Conservation (phyloP, 177 flowering plant species). For the Tripterygium wilfordii region DNA sequence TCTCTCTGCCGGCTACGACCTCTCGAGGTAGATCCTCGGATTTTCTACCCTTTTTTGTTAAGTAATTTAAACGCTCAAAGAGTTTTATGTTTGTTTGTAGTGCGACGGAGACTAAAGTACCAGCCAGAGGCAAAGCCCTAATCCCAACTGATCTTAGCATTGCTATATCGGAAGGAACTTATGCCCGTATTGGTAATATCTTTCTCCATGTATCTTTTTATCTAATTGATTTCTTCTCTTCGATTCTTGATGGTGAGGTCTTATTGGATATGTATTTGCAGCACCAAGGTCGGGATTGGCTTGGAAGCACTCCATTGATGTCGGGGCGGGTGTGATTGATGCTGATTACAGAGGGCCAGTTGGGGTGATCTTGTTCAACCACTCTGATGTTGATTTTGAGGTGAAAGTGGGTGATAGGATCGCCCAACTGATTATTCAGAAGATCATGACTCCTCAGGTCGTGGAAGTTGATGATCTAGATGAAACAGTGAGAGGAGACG, state of each 20-base stretch:
- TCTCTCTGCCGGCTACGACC: conserved; percentile 72
- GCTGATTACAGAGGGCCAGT: conserved; percentile 91
- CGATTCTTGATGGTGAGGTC: background rate
- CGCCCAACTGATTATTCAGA: conserved; percentile 83
- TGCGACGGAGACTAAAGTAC: conserved; percentile 62
- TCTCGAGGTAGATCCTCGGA: conserved; percentile 37
- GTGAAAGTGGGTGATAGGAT: conserved; percentile 77
- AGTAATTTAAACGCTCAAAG: background rate
- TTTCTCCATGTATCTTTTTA: background rate
- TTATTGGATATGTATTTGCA: conserved; percentile 4
- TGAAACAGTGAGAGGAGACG: conserved; percentile 57
- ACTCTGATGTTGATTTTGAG: conserved; percentile 69
- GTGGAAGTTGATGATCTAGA: conserved; percentile 73
- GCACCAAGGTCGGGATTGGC: conserved; percentile 90
- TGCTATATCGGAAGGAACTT: conserved; percentile 73
- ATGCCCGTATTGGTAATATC: conserved; percentile 71
- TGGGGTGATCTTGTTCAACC: conserved; percentile 82
- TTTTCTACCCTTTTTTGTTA: background rate
- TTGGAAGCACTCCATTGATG: conserved; percentile 90
- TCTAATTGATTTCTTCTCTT: background rate
- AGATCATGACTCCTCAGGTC: conserved; percentile 70
- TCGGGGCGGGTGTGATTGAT: conserved; percentile 94
- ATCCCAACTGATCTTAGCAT: conserved; percentile 84
- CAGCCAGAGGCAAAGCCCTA: conserved; percentile 82
- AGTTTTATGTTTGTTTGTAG: conserved; percentile 22